Evolutionary conservation across 192 early-diverging fungal genomes (phyloP), one percentile per base, ranked within the genome.

Genomic region (Hyaloraphidium curvatum): DNA sequence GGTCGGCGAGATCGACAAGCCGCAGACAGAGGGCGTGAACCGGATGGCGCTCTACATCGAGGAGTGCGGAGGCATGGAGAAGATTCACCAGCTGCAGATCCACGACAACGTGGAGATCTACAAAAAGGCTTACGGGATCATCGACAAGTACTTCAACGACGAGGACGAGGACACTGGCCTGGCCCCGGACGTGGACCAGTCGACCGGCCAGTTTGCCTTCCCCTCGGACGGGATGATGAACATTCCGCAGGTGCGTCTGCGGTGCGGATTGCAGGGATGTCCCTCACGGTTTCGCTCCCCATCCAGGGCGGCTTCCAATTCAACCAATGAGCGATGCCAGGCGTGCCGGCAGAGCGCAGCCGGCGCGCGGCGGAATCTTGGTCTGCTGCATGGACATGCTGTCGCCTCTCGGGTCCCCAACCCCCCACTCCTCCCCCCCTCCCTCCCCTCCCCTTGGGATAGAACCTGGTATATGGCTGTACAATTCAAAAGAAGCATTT

Each of bases 31-130:
- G 40, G 75, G 74, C 30, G 51, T 80, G 51, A 98, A 98, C 67
- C 74, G 80, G 63, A 95, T 83, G 68, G 82, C 91, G 37, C 58
- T 91, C 30, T 80, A 64, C 58, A 81, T 98, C 58, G 95, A 98
- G 69, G 89, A 90, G 59, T 84, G 79, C 37, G 87, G 80, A 50
- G 95, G 92, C 35, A 86, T 96, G 69, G 89, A 95, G 51, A 88
- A 87, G 73, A 88, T 98, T 60, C 82, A 95, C 69, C 70, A 80
- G 31, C 71, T 98, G 33, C 95, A 96, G 71, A 71, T 78, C 55
- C 95, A 98, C 75, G 86, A 89, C 56, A 95, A 92, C 61, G 64
- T 66, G n/a, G 92, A 91, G 23, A 87, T 98, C 59, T 96, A 98
- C 80, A 83, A 78, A 70, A 96, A 98, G 72, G 82, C 89, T 0